phyloP scores from a whole-genome alignment of 441 rosid species.

The Euphorbia corollata region DNA sequence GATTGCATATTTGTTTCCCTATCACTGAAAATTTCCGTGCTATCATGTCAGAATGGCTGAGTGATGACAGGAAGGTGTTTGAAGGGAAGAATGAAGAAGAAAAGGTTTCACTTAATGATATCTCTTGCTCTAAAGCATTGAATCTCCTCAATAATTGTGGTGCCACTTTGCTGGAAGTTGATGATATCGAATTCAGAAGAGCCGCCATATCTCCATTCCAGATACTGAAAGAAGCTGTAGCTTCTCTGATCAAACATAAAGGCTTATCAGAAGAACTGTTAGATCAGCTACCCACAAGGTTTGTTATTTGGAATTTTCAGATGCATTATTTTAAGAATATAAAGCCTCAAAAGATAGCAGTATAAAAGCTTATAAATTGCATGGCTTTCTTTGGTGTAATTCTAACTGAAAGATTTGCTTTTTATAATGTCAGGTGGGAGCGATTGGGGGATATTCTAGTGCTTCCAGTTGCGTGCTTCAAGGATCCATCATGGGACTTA shows the following conservation, averaged over 20 bases:
- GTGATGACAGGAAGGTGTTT: constrained; percentile 21
- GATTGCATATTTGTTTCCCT: constrained; percentile 65
- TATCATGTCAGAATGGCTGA: constrained; percentile 34
- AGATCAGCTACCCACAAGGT: constrained; percentile 73
- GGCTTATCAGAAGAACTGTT: constrained; percentile 51
- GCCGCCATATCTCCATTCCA: constrained; percentile 55
- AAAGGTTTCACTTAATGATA: constrained; percentile 31
- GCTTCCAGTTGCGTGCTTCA: constrained; percentile 72
- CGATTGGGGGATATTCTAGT: constrained; percentile 81
- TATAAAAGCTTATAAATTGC: not conserved
- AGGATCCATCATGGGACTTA: constrained; percentile 70
- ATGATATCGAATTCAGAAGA: constrained; percentile 45
- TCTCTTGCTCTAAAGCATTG: constrained; percentile 49
- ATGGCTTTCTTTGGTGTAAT: constrained; percentile 14
- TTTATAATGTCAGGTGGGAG: constrained; percentile 63
- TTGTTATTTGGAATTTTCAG: constrained; percentile 22
- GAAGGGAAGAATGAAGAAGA: constrained; percentile 31
- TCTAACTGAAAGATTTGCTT: constrained; percentile 10
- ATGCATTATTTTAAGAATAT: constrained; percentile 6
- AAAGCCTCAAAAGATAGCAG: not conserved
- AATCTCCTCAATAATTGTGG: constrained; percentile 53
- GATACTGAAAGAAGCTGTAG: constrained; percentile 54
- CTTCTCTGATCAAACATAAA: constrained; percentile 42
- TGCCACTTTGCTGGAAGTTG: constrained; percentile 41
- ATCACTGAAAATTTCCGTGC: constrained; percentile 55